A percentile compares a stretch with the other conserved stretches of the same genome.
Evolutionary conservation across 257 asterid species (phyloP).

Genomic region (Solanum virginianum): DNA sequence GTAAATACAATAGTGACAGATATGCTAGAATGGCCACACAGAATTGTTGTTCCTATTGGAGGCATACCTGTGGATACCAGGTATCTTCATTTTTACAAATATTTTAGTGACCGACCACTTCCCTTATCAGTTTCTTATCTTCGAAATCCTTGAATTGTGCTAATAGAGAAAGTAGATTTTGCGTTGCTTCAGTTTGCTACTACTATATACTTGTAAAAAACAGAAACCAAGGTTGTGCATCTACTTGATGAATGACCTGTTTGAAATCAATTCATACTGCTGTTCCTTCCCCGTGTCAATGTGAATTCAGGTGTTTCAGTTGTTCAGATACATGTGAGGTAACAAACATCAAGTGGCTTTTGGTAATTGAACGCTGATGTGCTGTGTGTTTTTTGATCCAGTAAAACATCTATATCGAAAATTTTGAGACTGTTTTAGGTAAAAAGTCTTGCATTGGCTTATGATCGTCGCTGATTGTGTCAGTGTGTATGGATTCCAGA

Average conservation of each 20-base stretch:
- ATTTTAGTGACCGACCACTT: neutral
- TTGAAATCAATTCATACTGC: neutral
- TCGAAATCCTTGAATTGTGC: neutral
- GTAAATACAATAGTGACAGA: conserved; percentile 73
- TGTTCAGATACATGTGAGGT: neutral
- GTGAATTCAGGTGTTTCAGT: neutral
- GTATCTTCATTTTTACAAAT: conserved; percentile 20
- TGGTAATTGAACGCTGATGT: neutral
- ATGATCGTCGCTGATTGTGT: neutral
- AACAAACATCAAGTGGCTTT: neutral
- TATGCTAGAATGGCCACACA: conserved; percentile 98
- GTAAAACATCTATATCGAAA: neutral
- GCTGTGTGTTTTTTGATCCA: neutral
- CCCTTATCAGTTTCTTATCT: neutral
- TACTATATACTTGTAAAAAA: neutral
- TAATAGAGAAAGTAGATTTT: neutral
- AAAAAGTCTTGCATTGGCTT: neutral
- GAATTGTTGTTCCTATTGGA: conserved; percentile 96
- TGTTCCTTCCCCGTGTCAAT: neutral
- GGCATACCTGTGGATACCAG: conserved; percentile 75
- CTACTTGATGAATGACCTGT: neutral
- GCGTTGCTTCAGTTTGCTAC: neutral
- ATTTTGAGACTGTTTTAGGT: neutral
- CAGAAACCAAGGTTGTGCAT: neutral
- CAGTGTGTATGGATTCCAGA: neutral